phyloP scores from a whole-genome alignment of 768 basidiomycete genomes.

The Mrakia hoshinonis region DNA sequence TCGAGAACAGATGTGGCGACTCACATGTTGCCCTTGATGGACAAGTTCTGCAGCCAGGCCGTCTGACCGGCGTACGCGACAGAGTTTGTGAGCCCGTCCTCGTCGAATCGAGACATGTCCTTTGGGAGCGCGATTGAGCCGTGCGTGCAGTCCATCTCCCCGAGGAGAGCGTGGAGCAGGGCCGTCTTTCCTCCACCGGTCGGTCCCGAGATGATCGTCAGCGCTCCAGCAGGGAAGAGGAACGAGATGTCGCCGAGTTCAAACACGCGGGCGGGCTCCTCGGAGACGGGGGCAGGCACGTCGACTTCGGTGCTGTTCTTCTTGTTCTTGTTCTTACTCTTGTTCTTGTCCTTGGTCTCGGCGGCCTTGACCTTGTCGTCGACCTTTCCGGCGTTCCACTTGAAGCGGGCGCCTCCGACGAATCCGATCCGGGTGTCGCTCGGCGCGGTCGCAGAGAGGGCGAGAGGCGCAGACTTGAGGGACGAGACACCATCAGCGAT shows the following conservation, averaged over 20 bases:
- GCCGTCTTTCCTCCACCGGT: slow-evolving; percentile 75
- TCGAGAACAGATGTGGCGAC: too few species aligned
- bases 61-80: slow-evolving; percentile 68
- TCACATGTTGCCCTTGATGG: slow-evolving; percentile 50
- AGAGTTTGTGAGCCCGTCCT: slow-evolving; percentile 41
- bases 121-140: slow-evolving; percentile 61
- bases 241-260: slow-evolving; percentile 60
- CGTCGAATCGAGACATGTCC: slow-evolving; percentile 46
- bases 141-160: slow-evolving; percentile 57
- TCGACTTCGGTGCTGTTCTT: background rate
- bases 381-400: slow-evolving; percentile 46
- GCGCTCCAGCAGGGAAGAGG: slow-evolving; percentile 60
- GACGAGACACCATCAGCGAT: slow-evolving; percentile 61
- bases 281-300: background rate
- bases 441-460: slow-evolving; percentile 24
- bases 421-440: slow-evolving; percentile 48
- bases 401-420: slow-evolving; percentile 50
- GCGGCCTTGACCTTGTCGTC: slow-evolving; percentile 6
- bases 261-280: slow-evolving; percentile 48
- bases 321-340: slow-evolving; percentile 29
- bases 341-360: slow-evolving; percentile 26
- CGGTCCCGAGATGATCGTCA: slow-evolving; percentile 62
- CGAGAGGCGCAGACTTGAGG: slow-evolving; percentile 45
- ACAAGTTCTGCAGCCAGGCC: slow-evolving; percentile 42
- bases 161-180: slow-evolving; percentile 49